Evolutionary conservation across 202 grass and related monocot species (phyloP).

Genomic region (Panicum virgatum): DNA sequence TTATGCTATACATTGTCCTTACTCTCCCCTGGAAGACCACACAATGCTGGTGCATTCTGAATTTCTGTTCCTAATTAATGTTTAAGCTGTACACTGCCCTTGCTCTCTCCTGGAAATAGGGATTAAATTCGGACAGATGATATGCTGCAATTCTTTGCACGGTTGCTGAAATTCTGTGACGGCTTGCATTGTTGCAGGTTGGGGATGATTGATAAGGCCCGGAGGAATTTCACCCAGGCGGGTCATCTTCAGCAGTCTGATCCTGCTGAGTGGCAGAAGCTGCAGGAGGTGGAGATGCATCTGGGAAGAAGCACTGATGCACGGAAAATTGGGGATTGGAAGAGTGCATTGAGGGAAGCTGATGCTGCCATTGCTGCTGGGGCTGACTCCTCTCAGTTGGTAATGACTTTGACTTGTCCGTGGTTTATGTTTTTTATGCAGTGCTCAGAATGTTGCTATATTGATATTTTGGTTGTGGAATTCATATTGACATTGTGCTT

Average conservation of each 20-base stretch:
- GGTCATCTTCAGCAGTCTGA: constrained; percentile 62
- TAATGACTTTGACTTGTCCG: constrained; percentile 36
- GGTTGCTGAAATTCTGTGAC: constrained; percentile 16
- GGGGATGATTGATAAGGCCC: constrained; percentile 68
- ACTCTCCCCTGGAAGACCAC: not conserved
- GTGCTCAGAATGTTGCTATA: constrained; percentile 6
- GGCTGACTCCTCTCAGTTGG: constrained; percentile 80
- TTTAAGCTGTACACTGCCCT: constrained; percentile 11
- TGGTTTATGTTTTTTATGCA: constrained; percentile 8
- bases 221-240: constrained; percentile 64
- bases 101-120: not conserved
- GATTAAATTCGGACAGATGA: constrained; percentile 1
- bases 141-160: constrained; percentile 15
- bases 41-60: constrained; percentile 22
- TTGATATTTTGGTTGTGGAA: constrained; percentile 25
- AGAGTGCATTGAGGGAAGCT: constrained; percentile 78
- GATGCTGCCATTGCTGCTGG: constrained; percentile 84
- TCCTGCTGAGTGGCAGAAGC: constrained; percentile 61
- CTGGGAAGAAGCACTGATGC: constrained; percentile 62
- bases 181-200: constrained; percentile 51
- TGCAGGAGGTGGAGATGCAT: constrained; percentile 80
- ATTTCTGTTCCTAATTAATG: constrained; percentile 15
- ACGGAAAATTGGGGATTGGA: constrained; percentile 92
- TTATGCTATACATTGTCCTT: constrained; percentile 14
- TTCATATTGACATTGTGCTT: constrained; percentile 18